Percentiles rank a stretch among this genome's conserved stretches.
Evolutionary conservation across 169 alveolate genomes (phyloP).

Genomic region (Besnoitia besnoiti): DNA sequence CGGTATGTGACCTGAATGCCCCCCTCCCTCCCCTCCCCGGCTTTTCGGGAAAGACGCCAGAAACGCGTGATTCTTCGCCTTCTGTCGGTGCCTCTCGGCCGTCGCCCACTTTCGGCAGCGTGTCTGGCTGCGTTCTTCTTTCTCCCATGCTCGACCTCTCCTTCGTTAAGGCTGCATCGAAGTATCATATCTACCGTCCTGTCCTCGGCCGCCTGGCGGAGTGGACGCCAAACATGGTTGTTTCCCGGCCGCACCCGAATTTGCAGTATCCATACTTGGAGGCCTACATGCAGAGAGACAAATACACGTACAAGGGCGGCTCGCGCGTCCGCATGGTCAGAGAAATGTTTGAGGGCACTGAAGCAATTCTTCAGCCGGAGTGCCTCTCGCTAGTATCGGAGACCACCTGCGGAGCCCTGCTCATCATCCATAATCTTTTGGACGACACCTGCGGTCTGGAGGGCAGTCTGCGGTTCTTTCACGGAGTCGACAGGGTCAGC

Average conservation of each 20-base stretch:
- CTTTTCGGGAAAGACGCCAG: not conserved
- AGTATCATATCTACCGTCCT: not conserved
- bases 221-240: constrained; percentile 1
- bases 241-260: not conserved
- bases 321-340: constrained; percentile 18
- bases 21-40: constrained; percentile 7
- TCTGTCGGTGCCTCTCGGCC: not conserved
- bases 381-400: not conserved
- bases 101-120: not conserved
- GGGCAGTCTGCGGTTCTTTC: constrained; percentile 4
- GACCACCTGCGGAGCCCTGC: constrained; percentile 5
- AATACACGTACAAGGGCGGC: constrained; percentile 18
- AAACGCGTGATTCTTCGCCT: not conserved
- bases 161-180: not conserved
- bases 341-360: constrained; percentile 26
- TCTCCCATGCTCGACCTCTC: constrained; percentile 26
- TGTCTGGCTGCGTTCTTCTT: constrained; percentile 33
- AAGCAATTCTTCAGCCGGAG: not conserved
- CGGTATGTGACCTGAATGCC: not conserved
- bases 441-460: not conserved
- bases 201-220: not conserved
- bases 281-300: not conserved
- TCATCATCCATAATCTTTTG: not conserved
- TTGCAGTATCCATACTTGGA: not conserved
- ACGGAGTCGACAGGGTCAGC: not conserved